Conservation (phyloP, 73 alveolate genomes). For the Uronychia setigera region DNA sequence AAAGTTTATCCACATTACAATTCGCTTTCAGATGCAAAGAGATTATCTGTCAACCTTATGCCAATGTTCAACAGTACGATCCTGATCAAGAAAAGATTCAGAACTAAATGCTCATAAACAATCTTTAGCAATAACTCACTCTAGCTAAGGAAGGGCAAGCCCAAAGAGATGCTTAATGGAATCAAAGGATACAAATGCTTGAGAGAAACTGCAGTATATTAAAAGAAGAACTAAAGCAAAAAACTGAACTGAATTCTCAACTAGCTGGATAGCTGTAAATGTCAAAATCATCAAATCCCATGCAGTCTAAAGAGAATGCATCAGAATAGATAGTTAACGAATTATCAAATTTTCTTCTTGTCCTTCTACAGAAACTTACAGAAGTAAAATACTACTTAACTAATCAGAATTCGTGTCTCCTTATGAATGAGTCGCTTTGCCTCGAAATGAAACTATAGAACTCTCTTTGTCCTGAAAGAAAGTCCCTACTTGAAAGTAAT, state of each 20-base stretch:
- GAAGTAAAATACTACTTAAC: not conserved
- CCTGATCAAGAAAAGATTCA: not conserved
- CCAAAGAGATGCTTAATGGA: no score
- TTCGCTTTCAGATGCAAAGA: slow-evolving; percentile 65
- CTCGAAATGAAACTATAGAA: not conserved
- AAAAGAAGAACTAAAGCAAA: no score
- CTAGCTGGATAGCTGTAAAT: no score
- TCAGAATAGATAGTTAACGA: no score
- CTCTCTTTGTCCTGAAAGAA: not conserved
- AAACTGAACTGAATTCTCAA: no score
- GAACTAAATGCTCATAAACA: not conserved
- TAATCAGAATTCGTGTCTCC: not conserved
- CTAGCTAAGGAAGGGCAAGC: not conserved
- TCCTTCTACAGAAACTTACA: not conserved
- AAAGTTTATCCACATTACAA: slow-evolving; percentile 54
- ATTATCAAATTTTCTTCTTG: not conserved
- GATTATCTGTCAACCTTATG: slow-evolving; percentile 25
- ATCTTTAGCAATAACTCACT: not conserved
- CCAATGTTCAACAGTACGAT: slow-evolving; percentile 10
- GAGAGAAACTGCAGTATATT: no score
- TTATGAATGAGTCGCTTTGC: not conserved
- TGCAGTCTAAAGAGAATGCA: no score
- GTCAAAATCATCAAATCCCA: no score
- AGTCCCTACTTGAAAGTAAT: not conserved
- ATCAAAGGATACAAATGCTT: no score